Percentiles rank a stretch among this genome's conserved stretches.
These are phyloP conservation scores for Novymonas esmeraldas DNA, from an alignment of 208 protist species.

Conservation along the genomic window DNA sequence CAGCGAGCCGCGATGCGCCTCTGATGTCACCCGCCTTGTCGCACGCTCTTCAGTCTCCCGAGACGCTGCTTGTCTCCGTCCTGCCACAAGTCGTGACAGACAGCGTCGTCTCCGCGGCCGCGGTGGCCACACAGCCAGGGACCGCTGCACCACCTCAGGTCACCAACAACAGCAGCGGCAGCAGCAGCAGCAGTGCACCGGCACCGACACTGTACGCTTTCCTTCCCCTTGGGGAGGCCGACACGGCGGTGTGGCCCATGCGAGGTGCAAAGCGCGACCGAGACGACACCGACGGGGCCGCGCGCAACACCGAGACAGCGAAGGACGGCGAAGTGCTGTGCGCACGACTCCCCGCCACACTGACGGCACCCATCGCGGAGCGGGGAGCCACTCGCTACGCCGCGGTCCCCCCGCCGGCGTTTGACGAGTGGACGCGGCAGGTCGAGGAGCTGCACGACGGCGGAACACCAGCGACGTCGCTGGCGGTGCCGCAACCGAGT, in stretches of 20 bases:
- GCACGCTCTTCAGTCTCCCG: neutral
- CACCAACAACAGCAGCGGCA: neutral
- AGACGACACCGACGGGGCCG: neutral
- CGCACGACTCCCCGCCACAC: neutral
- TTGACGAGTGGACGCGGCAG: neutral
- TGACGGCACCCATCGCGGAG: neutral
- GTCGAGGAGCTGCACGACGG: neutral
- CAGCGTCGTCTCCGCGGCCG: neutral
- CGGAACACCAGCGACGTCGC: too few species aligned
- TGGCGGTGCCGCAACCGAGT: neutral
- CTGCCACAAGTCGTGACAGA: constrained; percentile 29
- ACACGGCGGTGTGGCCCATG: neutral
- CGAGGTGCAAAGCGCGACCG: neutral
- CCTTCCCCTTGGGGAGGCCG: neutral
- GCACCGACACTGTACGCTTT: constrained; percentile 6
- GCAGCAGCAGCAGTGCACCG: too few species aligned
- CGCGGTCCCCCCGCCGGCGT: neutral
- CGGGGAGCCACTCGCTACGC: neutral
- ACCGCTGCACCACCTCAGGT: neutral
- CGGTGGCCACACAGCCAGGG: neutral
- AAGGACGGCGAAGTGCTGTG: neutral
- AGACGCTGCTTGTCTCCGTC: constrained; percentile 19
- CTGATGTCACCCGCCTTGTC: neutral
- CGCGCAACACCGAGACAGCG: neutral
- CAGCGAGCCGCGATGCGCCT: neutral